These are phyloP conservation scores for Balamuthia mandrillaris DNA, from an alignment of 208 protist genomes.

Conservation along the genomic window DNA sequence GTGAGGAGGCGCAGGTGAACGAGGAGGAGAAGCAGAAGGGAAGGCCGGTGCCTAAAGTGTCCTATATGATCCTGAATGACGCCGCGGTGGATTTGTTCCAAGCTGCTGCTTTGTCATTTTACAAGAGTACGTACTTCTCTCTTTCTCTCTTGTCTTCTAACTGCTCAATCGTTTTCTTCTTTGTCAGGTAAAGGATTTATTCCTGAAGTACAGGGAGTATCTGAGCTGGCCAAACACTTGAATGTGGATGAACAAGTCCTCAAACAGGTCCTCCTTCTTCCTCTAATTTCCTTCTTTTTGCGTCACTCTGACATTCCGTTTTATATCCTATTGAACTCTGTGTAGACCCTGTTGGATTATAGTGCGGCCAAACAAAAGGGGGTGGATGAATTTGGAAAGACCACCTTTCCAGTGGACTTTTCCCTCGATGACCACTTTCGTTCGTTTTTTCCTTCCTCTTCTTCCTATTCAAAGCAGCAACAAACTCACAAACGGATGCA, in stretches of 20 bases:
- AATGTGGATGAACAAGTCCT: too few relatives aligned
- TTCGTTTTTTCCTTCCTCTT: slow-evolving; percentile 21
- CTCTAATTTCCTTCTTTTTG: not conserved
- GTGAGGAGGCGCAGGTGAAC: not conserved
- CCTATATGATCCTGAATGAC: not conserved
- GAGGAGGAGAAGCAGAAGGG: not conserved
- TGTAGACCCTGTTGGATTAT: slow-evolving; percentile 53
- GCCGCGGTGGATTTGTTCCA: not conserved
- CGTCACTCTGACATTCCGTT: not conserved
- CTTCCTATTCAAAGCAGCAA: too few relatives aligned
- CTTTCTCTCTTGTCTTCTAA: not conserved
- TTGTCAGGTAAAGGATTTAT: too few relatives aligned
- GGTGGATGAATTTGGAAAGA: slow-evolving; percentile 80
- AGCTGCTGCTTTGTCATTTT: too few relatives aligned
- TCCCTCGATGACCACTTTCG: slow-evolving; percentile 40
- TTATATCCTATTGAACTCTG: not conserved
- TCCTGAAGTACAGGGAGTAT: too few relatives aligned
- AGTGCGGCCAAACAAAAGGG: not conserved
- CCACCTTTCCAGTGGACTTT: slow-evolving; percentile 40
- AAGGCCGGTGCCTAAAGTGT: not conserved
- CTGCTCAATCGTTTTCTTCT: not conserved
- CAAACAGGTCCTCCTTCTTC: not conserved
- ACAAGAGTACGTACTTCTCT: too few relatives aligned
- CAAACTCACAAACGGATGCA: too few relatives aligned
- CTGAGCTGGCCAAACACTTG: too few relatives aligned